Percentiles rank a stretch among this genome's conserved stretches.
Evolutionary conservation across 2,329 filamentous ascomycete genomes (phyloP).

Genomic region (Epichloe glyceriae): DNA sequence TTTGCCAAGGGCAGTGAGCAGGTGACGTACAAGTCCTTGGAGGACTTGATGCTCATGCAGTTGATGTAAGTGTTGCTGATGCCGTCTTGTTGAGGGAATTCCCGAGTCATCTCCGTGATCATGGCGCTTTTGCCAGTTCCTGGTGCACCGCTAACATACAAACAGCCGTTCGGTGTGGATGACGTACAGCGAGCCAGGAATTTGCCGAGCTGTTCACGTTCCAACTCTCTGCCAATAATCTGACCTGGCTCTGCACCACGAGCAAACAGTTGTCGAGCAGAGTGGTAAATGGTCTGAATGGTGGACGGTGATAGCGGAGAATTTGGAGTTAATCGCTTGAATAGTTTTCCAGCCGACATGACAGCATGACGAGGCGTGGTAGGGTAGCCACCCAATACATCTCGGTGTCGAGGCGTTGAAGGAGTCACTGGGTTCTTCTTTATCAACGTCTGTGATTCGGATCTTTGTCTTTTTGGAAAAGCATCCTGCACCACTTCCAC

Average conservation of each 20-base stretch:
- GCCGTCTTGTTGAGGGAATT: constrained; percentile 35
- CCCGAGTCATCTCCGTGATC: constrained; percentile 63
- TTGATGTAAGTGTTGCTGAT: constrained; percentile 75
- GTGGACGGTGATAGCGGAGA: constrained; percentile 59
- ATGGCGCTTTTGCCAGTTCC: constrained; percentile 96
- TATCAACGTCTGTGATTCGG: constrained; percentile 17
- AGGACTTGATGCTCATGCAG: constrained; percentile 90
- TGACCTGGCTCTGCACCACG: constrained; percentile 62
- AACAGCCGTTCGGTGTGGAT: constrained; percentile 56
- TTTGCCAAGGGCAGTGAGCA: constrained; percentile 57
- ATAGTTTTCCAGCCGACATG: constrained; percentile 59
- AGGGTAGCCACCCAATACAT: constrained; percentile 60
- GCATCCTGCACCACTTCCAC: constrained; percentile 27
- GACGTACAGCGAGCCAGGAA: constrained; percentile 57
- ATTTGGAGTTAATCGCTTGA: constrained; percentile 67
- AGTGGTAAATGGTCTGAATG: constrained; percentile 68
- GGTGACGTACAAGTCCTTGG: constrained; percentile 71
- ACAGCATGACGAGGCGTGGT: constrained; percentile 77
- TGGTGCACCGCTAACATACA: constrained; percentile 91
- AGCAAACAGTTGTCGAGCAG: constrained; percentile 76
- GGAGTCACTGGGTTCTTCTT: constrained; percentile 49
- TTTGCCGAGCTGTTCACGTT: constrained; percentile 47
- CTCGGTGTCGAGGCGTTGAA: constrained; percentile 63
- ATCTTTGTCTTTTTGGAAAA: constrained; percentile 14
- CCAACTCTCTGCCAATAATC: constrained; percentile 64